Percentiles rank a stretch among this genome's conserved stretches.
These are phyloP conservation scores for Globisporangium nodosum DNA, from an alignment of 352 stramenopile genomes.

Conservation along the genomic window DNA sequence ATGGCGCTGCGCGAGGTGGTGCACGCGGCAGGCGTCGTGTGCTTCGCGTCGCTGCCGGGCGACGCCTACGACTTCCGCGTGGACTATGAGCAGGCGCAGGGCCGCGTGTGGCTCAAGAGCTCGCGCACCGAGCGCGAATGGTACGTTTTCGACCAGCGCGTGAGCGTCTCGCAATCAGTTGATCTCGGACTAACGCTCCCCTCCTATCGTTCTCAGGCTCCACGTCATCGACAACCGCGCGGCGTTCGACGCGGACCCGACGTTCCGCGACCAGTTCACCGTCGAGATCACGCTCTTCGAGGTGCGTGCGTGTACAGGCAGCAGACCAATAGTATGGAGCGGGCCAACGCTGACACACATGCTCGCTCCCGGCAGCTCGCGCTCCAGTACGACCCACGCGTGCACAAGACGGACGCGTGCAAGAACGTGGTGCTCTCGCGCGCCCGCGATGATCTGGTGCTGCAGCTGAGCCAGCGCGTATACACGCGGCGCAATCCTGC, in stretches of 20 bases:
- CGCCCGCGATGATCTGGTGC: conserved; percentile 4
- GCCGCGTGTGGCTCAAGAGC: conserved; percentile 11
- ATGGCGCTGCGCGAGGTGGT: conserved; percentile 1
- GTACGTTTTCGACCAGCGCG: neutral
- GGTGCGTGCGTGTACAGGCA: neutral
- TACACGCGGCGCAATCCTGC: conserved; percentile 10
- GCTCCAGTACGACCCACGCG: conserved; percentile 6
- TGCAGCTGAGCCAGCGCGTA: conserved; percentile 11
- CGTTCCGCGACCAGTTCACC: conserved; percentile 7
- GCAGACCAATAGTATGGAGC: no score
- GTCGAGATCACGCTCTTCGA: conserved; percentile 11
- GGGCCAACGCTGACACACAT: neutral
- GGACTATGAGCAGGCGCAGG: conserved; percentile 6
- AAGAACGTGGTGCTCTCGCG: conserved; percentile 10
- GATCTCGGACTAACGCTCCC: no score
- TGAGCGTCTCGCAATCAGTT: neutral
- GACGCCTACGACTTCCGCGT: conserved; percentile 7
- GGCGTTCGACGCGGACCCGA: conserved; percentile 2
- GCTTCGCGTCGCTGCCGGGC: conserved; percentile 8
- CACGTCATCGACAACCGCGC: conserved; percentile 6
- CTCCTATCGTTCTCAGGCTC: neutral
- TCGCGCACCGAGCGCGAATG: conserved; percentile 1
- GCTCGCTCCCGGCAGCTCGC: neutral
- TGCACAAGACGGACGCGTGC: conserved; percentile 10
- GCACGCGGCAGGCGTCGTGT: conserved; percentile 2